Base-by-base conservation (phyloP, 257 asterid genomes). In the Scutellaria baicalensis region DNA sequence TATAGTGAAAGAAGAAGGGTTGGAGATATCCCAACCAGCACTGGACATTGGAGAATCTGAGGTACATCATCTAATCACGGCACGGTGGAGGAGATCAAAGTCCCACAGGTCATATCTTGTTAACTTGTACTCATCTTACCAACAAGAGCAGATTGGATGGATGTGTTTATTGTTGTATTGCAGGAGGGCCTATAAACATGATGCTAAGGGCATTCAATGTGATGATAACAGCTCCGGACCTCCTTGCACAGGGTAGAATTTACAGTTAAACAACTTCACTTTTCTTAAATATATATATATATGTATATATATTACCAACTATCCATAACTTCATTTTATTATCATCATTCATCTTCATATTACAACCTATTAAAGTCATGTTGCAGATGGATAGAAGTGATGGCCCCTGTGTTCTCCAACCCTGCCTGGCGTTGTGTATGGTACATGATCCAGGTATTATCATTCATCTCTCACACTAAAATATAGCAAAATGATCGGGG, bases 381-480 rank as follows among this genome's bases (percentile, higher is more conserved):
- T 61, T 79, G 31, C 70, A 91, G 97, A 74, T 89, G 93, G 95
- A 92, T 92, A 75, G 97, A 92, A 84, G 88, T 92, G 64, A 92
- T 92, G 97, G 96, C 95, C 75, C 97, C 97, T 8, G 97, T 91
- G 51, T 89, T 91, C 79, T 91, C 97, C 0, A 82, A 57, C 47
- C 82, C 88, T 42, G 86, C 97, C 0, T 92, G 96, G 97, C 88
- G 92, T 73, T 89, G 97, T 21, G 96, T 89, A 27, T 92, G 97
- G 97, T 77, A 84, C 72, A 70, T 92, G 92, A 85, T 89, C 81
- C 97, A 91, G 95, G 97, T 90, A 80, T 6, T 38, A 23, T 4
- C 1, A n/a, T n/a, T n/a, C n/a, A n/a, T n/a, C n/a, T n/a, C n/a
- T n/a, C n/a, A n/a, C n/a, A n/a, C n/a, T n/a, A 23, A 62, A 10